Evolutionary conservation across 352 stramenopile genomes (phyloP).

Genomic region (Pythium myriotylum): DNA sequence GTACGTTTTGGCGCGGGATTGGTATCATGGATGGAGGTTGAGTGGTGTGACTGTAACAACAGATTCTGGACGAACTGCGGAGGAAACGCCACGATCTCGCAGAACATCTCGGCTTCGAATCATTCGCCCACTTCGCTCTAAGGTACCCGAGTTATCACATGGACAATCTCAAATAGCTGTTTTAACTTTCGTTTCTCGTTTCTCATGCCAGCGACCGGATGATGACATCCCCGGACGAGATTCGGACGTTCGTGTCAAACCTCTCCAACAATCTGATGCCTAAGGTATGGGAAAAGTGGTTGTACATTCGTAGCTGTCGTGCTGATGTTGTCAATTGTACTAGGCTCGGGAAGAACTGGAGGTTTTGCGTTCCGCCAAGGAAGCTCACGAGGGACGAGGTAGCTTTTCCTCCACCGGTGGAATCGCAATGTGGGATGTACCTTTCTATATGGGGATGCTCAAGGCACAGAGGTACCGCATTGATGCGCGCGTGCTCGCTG

Average conservation of each 20-base stretch:
- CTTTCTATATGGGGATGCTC: slow-evolving; percentile 92
- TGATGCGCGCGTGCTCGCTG: slow-evolving; percentile 76
- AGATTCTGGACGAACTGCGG: slow-evolving; percentile 89
- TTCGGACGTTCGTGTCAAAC: slow-evolving; percentile 65
- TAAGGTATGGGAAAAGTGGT: slow-evolving; percentile 41
- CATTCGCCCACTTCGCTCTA: slow-evolving; percentile 90
- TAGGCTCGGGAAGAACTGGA: slow-evolving; percentile 62
- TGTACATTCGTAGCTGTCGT: no score
- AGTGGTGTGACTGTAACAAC: background rate
- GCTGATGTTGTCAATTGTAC: background rate
- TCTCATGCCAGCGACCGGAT: slow-evolving; percentile 91
- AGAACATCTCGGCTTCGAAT: slow-evolving; percentile 85
- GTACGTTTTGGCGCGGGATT: slow-evolving; percentile 26
- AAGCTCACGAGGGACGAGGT: slow-evolving; percentile 48
- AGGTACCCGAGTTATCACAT: no score
- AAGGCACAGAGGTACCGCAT: slow-evolving; percentile 74
- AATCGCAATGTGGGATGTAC: slow-evolving; percentile 94
- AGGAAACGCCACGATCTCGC: slow-evolving; percentile 89
- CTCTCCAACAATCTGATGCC: slow-evolving; percentile 70
- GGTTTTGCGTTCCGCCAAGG: slow-evolving; percentile 65
- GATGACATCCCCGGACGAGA: slow-evolving; percentile 70
- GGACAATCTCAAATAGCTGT: no score
- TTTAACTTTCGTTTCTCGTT: no score
- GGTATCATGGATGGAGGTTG: no score
- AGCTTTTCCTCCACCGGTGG: slow-evolving; percentile 19